These are phyloP conservation scores for Harringtonia lauricola DNA, from an alignment of 2,329 filamentous ascomycete species.

Conservation along the genomic window DNA sequence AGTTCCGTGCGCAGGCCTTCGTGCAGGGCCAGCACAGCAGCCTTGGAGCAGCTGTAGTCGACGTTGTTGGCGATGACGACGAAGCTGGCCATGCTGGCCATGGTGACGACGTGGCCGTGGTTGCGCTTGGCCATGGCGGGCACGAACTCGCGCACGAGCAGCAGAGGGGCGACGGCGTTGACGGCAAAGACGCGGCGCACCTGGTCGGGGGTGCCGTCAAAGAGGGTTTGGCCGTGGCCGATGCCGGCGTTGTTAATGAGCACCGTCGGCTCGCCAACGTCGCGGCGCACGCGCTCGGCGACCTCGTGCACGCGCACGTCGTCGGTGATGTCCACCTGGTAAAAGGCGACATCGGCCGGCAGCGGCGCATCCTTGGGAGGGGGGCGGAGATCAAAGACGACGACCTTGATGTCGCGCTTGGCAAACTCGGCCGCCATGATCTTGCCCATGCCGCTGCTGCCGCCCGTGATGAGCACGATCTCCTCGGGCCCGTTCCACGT, in stretches of 20 bases:
- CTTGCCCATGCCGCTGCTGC: conserved; percentile 62
- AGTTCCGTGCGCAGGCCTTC: conserved; percentile 52
- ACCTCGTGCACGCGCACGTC: conserved; percentile 38
- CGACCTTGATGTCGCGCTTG: conserved; percentile 53
- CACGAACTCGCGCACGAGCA: conserved; percentile 52
- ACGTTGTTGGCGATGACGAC: conserved; percentile 31
- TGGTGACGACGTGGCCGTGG: conserved; percentile 64
- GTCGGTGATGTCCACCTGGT: conserved; percentile 58
- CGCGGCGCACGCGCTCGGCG: conserved; percentile 38
- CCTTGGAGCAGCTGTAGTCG: conserved; percentile 58
- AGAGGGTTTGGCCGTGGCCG: conserved; percentile 47
- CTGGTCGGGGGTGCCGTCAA: conserved; percentile 36
- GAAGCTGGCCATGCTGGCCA: conserved; percentile 54
- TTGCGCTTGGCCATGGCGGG: conserved; percentile 51
- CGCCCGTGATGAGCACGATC: conserved; percentile 64
- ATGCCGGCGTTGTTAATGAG: conserved; percentile 65
- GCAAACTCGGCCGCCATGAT: conserved; percentile 55
- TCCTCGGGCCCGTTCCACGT: conserved; percentile 8
- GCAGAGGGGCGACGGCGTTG: conserved; percentile 50
- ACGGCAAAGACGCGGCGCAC: conserved; percentile 60
- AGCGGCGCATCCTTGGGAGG: conserved; percentile 19
- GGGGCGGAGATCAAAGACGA: conserved; percentile 59
- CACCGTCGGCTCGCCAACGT: conserved; percentile 54
- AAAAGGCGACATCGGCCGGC: conserved; percentile 46
- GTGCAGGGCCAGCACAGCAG: conserved; percentile 55